A percentile compares a stretch with the other conserved stretches of the same genome.
phyloP scores from a whole-genome alignment of 2,329 filamentous ascomycete species.

The Coleophoma crateriformis region DNA sequence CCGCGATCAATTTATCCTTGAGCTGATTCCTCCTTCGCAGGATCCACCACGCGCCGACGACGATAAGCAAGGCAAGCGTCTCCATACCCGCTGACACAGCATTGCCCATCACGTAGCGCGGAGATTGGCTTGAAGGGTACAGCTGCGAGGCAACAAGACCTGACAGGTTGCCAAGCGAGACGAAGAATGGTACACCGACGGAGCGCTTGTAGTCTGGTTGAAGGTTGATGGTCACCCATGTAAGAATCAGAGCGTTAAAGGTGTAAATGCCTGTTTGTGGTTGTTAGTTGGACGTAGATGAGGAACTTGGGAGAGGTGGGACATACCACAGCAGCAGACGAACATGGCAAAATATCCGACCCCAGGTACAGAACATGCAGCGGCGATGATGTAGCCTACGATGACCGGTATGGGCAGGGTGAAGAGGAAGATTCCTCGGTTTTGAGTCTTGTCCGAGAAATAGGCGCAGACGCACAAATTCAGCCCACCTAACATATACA shows the following conservation, averaged over 20 bases:
- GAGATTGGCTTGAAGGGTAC: slow-evolving; percentile 26
- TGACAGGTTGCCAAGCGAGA: slow-evolving; percentile 25
- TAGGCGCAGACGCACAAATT: slow-evolving; percentile 18
- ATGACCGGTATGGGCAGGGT: slow-evolving; percentile 23
- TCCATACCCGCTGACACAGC: slow-evolving; percentile 19
- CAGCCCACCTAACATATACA: slow-evolving; percentile 25
- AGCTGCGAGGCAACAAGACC: slow-evolving; percentile 26
- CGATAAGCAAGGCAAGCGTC: slow-evolving; percentile 16
- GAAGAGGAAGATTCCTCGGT: slow-evolving; percentile 25
- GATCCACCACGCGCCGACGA: slow-evolving; percentile 21
- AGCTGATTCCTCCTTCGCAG: slow-evolving; percentile 20
- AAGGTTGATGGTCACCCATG: slow-evolving; percentile 29
- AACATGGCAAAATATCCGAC: slow-evolving; percentile 31
- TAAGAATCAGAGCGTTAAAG: slow-evolving; percentile 19
- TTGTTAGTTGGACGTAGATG: neutral
- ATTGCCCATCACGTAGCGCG: slow-evolving; percentile 25
- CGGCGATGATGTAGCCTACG: slow-evolving; percentile 27
- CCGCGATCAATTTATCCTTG: slow-evolving; percentile 22
- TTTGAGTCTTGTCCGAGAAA: slow-evolving; percentile 26
- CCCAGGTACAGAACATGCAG: slow-evolving; percentile 20
- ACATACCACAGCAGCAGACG: slow-evolving; percentile 14
- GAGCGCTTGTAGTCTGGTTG: slow-evolving; percentile 28
- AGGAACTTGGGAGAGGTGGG: slow-evolving; percentile 5
- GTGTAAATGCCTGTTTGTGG: slow-evolving; percentile 17
- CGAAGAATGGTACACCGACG: slow-evolving; percentile 24